Conservation (phyloP, 2,329 filamentous ascomycete genomes). For the Neospermospora avenae region DNA sequence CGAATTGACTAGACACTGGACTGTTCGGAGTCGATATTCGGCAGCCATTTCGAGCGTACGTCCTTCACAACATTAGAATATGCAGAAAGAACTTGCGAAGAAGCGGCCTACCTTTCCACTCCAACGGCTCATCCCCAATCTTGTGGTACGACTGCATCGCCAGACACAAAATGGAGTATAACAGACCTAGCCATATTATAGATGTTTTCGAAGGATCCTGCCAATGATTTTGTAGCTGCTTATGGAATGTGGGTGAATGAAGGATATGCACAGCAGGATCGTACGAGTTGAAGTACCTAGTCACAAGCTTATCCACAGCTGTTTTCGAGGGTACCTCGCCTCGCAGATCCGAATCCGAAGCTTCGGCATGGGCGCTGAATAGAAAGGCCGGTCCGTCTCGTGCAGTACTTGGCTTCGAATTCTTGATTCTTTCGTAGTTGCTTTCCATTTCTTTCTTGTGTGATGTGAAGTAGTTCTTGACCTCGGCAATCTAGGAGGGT, state of each 20-base stretch:
- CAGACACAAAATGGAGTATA: constrained; percentile 73
- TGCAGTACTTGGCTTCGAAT: constrained; percentile 58
- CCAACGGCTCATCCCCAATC: constrained; percentile 74
- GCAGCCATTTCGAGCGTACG: constrained; percentile 54
- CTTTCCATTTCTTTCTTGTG: constrained; percentile 89
- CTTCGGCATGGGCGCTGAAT: constrained; percentile 67
- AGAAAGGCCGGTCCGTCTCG: constrained; percentile 72
- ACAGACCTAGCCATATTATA: constrained; percentile 73
- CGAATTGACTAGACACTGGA: constrained; percentile 72
- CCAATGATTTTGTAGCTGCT: constrained; percentile 65
- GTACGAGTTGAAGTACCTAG: constrained; percentile 85
- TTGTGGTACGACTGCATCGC: constrained; percentile 77
- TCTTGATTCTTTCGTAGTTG: constrained; percentile 72
- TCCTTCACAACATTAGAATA: constrained; percentile 22
- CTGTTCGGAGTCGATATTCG: constrained; percentile 68
- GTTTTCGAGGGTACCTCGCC: constrained; percentile 76
- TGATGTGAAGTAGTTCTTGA: constrained; percentile 81
- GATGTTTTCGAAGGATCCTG: constrained; percentile 68
- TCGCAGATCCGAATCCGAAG: constrained; percentile 73
- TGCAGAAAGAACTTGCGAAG: neutral
- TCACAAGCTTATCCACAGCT: constrained; percentile 79
- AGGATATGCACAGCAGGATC: constrained; percentile 70
- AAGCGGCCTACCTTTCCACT: constrained; percentile 62
- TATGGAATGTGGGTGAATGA: constrained; percentile 81
- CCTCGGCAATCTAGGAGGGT: constrained; percentile 69